Base-by-base conservation (phyloP, 208 protist genomes). In the Acanthamoeba castellanii region DNA sequence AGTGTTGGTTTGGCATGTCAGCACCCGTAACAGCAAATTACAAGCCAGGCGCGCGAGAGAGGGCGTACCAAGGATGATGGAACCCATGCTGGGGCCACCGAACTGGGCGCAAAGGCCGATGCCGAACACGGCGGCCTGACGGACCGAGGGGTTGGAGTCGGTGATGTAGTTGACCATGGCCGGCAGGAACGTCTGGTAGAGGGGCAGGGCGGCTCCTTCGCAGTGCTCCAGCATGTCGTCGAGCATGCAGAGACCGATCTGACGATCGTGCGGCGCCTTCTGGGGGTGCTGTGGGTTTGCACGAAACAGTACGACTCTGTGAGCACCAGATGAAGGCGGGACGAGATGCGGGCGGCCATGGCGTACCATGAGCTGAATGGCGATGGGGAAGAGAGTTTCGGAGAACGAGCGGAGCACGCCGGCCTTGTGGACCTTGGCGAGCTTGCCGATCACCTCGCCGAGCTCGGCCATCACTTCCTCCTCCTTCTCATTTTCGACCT, bases 111-210 rank as follows among this genome's bases (percentile, higher is more conserved):
- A 95, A 9, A 97, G 59, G 32, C 97, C 98, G 2, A 98, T 42
- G 70, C 98, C 98, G 78, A 96, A 98, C 3, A 96, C 96, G 20
- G 97, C 94, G 16, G 97, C 97, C 93, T 98, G 98, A 7, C 96
- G 95, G 30, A 98, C 96, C 7, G 97, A 76, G 30, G 95, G 32
- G 25, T 82, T 55, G 52, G 68, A 14, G 76, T 98, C 96, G 18
- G n/a, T 59, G 84, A 57, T 70, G 84, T 91, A 94, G 68, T 88
- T 50, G 61, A 74, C 37, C 59, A 95, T 52, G 91, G 45, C 34
- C 16, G 32, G 30, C 30, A 94, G 57, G 94, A 93, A 94, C 81
- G 50, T 5, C 42, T 34, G 37, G 30, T 52, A 50, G 66, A 95
- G 96, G 2, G 50, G 89, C 20, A 70, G 55, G 22, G 95, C 74